Percentiles rank a stretch among this genome's conserved stretches.
phyloP scores from a whole-genome alignment of 306 rosid genomes.

The Castanopsis chinensis region DNA sequence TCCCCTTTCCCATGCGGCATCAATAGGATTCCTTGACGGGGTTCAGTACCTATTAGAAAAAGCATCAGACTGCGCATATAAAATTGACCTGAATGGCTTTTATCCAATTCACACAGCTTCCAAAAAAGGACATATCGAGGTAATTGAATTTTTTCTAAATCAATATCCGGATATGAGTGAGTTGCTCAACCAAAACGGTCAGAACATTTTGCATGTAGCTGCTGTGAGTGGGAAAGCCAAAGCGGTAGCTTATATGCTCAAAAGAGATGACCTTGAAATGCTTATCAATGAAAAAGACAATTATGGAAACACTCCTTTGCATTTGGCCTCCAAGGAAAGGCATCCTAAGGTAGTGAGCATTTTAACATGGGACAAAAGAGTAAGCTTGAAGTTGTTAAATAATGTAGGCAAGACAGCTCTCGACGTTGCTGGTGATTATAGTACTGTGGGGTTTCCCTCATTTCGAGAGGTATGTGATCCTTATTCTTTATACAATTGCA shows the following conservation, averaged over 20 bases:
- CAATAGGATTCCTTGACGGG: neutral
- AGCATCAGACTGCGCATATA: neutral
- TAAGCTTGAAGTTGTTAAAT: neutral
- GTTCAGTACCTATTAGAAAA: neutral
- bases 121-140: neutral
- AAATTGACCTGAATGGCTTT: neutral
- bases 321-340: neutral
- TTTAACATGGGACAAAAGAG: neutral
- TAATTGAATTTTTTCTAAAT: neutral
- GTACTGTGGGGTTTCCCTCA: neutral
- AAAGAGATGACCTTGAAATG: neutral
- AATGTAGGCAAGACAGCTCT: neutral
- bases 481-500: too few relatives aligned
- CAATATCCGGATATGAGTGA: neutral
- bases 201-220: neutral
- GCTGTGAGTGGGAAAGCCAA: neutral
- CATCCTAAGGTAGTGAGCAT: neutral
- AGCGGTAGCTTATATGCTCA: neutral
- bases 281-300: neutral
- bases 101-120: conserved; percentile 13
- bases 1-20: conserved; percentile 7
- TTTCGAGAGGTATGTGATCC: neutral
- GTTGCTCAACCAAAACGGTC: neutral
- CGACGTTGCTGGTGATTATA: neutral
- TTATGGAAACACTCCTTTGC: neutral